Evolutionary conservation across 768 basidiomycete genomes (phyloP).

Genomic region (Lactarius hatsudake): DNA sequence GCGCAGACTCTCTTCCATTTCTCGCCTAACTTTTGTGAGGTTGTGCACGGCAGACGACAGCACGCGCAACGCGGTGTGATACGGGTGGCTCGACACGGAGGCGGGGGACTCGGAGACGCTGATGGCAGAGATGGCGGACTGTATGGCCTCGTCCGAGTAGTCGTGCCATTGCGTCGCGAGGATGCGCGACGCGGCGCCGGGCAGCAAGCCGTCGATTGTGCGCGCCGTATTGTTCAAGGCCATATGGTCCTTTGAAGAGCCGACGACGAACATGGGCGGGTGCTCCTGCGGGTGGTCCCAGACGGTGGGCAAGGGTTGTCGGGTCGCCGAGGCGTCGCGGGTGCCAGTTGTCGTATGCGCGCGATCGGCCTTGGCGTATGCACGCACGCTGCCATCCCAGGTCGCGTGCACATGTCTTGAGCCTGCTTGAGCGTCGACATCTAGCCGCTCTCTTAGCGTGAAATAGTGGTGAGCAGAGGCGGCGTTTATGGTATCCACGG

Average conservation of each 20-base stretch:
- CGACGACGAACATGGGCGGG: constrained; percentile 24
- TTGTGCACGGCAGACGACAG: constrained; percentile 66
- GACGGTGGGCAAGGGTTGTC: constrained; percentile 38
- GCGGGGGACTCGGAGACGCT: constrained; percentile 45
- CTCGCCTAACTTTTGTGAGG: constrained; percentile 52
- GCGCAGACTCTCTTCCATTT: constrained; percentile 60
- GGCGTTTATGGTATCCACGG: constrained; percentile 22
- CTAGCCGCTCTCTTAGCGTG: constrained; percentile 58
- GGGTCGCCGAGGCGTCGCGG: constrained; percentile 36
- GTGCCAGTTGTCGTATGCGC: constrained; percentile 24
- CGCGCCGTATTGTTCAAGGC: constrained; percentile 1
- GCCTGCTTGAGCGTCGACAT: constrained; percentile 39
- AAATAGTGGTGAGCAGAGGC: constrained; percentile 53
- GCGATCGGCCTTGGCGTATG: constrained; percentile 46
- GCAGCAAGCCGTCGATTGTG: constrained; percentile 11
- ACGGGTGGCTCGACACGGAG: constrained; percentile 50
- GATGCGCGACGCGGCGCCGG: constrained; percentile 43
- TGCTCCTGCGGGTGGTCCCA: constrained; percentile 37
- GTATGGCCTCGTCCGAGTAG: constrained; percentile 72
- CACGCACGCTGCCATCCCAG: constrained; percentile 58
- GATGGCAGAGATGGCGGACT: constrained; percentile 55
- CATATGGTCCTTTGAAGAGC: constrained; percentile 24
- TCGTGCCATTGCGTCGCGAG: constrained; percentile 74
- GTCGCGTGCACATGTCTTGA: constrained; percentile 34
- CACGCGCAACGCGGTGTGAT: constrained; percentile 64